Base-by-base conservation (phyloP, 2,329 filamentous ascomycete genomes). In the Sclerotinia borealis region DNA sequence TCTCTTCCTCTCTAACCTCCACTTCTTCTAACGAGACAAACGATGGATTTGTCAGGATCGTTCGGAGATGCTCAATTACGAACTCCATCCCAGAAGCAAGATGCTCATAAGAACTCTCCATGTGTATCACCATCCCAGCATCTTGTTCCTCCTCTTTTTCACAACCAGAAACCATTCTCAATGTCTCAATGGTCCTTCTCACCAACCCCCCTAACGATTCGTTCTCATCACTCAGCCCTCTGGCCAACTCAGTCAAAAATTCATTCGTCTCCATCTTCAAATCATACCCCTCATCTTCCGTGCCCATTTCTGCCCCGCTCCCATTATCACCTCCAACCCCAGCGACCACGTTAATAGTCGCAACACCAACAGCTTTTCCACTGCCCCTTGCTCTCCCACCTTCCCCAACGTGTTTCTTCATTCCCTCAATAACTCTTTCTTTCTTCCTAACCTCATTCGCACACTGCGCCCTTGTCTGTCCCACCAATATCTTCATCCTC, bases 1-100 rank as follows among this genome's bases (percentile, higher is more conserved):
- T 98, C 74, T 97, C 93, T 65, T 96, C 89, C 68, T 99, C 93
- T 61, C 93, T 86, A n/a, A 92, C 78, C 72, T 96, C 88, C 2
- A 99, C 92, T 75, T 98, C 95, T 71, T 98, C 95, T 27, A 98
- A 85, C 0, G 93, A 91, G 17, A 97, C 95, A 74, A 98, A 99
- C 2, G 93, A 96, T 1, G 95, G 95, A 72, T 98, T 98, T 10
- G 92, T 97, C 50, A 99, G 81, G 43, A 99, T 85, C 2, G 84
- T 89, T 68, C 90, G 85, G 67, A 99, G 83, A 72, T 96, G 92
- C 39, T 90, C 86, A 65, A 98, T 81, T 11, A 96, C 87, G 8
- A 80, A 80, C 60, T 93, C 88, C 77, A 97, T 85, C 67, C 96
- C 90, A 10, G 78, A 74, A 0, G 89, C 85, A 66, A 98, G 76